phyloP scores from a whole-genome alignment of 192 early-diverging fungal genomes.

The Coemansia sp. region DNA sequence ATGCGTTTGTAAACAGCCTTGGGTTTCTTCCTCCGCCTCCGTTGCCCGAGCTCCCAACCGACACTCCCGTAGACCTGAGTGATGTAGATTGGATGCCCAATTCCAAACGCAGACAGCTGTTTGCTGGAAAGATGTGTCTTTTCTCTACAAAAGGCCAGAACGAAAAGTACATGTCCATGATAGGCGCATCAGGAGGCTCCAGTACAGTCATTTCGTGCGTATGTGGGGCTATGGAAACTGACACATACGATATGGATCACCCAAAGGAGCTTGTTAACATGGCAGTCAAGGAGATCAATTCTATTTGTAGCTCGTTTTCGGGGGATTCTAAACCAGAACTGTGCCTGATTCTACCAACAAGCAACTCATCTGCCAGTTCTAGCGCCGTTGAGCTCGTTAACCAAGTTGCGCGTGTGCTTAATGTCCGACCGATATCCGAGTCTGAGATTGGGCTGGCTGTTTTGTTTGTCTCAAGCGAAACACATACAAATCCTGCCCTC shows the following conservation, averaged over 20 bases:
- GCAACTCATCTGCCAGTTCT: background rate
- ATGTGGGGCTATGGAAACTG: background rate
- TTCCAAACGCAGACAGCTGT: slow-evolving; percentile 20
- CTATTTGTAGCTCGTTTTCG: background rate
- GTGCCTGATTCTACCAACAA: background rate
- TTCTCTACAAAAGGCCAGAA: slow-evolving; percentile 28
- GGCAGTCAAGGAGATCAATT: background rate
- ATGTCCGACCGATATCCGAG: slow-evolving; percentile 31
- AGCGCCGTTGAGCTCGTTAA: slow-evolving; percentile 6
- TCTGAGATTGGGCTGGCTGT: slow-evolving; percentile 45
- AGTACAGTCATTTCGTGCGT: background rate
- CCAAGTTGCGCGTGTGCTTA: slow-evolving; percentile 6
- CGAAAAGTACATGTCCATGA: slow-evolving; percentile 16
- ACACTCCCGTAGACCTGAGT: slow-evolving; percentile 29
- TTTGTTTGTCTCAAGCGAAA: slow-evolving; percentile 25
- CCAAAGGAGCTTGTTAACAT: background rate
- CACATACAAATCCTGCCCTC: slow-evolving; percentile 25
- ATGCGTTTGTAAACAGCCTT: slow-evolving; percentile 16
- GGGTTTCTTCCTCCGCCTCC: slow-evolving; percentile 16
- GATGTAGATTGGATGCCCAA: slow-evolving; percentile 20
- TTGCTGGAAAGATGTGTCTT: slow-evolving; percentile 15
- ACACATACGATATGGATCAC: background rate
- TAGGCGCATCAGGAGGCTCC: slow-evolving; percentile 19
- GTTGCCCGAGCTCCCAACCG: slow-evolving; percentile 13
- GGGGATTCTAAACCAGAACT: background rate